These are phyloP conservation scores for Kwoniella newhampshirensis DNA, from an alignment of 768 basidiomycete genomes.

Conservation along the genomic window DNA sequence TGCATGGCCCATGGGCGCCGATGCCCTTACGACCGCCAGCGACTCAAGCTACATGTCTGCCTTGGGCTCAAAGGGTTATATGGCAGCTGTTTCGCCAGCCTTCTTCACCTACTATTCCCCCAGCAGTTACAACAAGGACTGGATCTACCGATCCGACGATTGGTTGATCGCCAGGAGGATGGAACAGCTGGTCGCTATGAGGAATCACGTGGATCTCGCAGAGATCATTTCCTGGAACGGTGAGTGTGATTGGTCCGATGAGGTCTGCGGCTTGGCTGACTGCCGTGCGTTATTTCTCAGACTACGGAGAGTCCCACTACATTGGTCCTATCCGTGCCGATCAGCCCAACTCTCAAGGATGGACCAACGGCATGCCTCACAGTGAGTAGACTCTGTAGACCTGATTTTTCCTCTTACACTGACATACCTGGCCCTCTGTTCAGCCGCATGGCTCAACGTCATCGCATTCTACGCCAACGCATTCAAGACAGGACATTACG, in stretches of 20 bases:
- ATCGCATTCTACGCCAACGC: constrained; percentile 46
- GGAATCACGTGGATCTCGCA: constrained; percentile 49
- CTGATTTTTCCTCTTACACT: no score
- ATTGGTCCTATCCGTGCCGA: constrained; percentile 45
- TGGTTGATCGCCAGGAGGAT: constrained; percentile 52
- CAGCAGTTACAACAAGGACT: constrained; percentile 52
- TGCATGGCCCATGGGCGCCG: constrained; percentile 66
- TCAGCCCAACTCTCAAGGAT: constrained; percentile 47
- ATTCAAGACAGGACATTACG: constrained; percentile 51
- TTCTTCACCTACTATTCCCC: constrained; percentile 55
- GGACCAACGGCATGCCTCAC: constrained; percentile 49
- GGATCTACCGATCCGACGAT: constrained; percentile 53
- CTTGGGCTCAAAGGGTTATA: constrained; percentile 48
- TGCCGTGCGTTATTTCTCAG: constrained; percentile 1
- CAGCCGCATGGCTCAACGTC: constrained; percentile 36
- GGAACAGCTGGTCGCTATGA: constrained; percentile 50
- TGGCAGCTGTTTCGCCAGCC: constrained; percentile 50
- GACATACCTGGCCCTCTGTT: neutral
- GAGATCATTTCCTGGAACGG: constrained; percentile 56
- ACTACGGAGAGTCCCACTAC: constrained; percentile 51
- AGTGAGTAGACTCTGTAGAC: constrained; percentile 26
- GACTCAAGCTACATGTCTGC: constrained; percentile 39
- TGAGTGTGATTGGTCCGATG: constrained; percentile 19
- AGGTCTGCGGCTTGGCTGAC: neutral
- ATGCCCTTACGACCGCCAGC: constrained; percentile 54